Conservation (phyloP, 2,329 filamentous ascomycete species). For the Aureobasidium sp. region DNA sequence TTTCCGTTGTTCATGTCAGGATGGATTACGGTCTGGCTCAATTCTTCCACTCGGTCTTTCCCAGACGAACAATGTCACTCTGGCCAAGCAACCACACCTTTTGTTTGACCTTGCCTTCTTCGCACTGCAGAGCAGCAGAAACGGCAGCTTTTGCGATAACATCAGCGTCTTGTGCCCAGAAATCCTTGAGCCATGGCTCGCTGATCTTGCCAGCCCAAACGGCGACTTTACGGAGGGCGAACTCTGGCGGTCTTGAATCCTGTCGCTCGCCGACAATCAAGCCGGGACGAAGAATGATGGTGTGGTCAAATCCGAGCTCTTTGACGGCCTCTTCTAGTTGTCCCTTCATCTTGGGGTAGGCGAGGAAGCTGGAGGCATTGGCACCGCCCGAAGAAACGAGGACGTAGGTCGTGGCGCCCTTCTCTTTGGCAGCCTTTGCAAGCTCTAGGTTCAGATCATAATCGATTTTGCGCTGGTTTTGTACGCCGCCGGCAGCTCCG, state of each 20-base stretch:
- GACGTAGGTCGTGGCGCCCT: constrained; percentile 67
- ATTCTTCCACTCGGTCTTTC: constrained; percentile 50
- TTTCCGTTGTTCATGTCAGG: background rate
- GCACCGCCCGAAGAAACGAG: constrained; percentile 58
- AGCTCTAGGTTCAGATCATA: constrained; percentile 77
- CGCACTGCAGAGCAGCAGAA: constrained; percentile 46
- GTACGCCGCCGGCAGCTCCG: constrained; percentile 65
- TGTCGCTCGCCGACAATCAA: constrained; percentile 66
- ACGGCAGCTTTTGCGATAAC: constrained; percentile 65
- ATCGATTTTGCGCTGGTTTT: constrained; percentile 80
- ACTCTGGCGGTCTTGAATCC: constrained; percentile 50
- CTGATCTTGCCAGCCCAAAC: constrained; percentile 49
- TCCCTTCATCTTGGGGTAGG: constrained; percentile 69
- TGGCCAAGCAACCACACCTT: constrained; percentile 55
- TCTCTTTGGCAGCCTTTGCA: constrained; percentile 64
- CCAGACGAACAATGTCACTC: constrained; percentile 59
- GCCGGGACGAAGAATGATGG: constrained; percentile 67
- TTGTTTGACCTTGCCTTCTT: constrained; percentile 50
- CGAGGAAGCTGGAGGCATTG: constrained; percentile 47
- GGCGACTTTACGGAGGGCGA: constrained; percentile 50
- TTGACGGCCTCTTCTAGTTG: constrained; percentile 76
- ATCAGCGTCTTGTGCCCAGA: constrained; percentile 64
- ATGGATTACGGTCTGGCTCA: too few species aligned
- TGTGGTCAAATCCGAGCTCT: constrained; percentile 66
- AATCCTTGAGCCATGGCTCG: constrained; percentile 50